Base-by-base conservation (phyloP, 345 rosid genomes). In the Iberis pinnata region DNA sequence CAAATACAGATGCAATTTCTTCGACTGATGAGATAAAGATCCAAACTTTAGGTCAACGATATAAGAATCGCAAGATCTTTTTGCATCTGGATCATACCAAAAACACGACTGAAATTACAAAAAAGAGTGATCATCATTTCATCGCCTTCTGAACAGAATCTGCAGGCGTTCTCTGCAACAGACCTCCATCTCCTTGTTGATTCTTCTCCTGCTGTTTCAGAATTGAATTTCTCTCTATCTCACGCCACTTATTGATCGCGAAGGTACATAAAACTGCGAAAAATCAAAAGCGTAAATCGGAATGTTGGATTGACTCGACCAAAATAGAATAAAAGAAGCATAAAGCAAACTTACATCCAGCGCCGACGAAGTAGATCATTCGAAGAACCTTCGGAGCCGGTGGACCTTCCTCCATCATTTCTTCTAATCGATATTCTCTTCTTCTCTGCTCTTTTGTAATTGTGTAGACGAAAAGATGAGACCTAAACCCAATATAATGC, bases 201-300 rank as follows among this genome's bases (percentile, higher is more conserved):
- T 69, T 58, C 61, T 52, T 53, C 38, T 69, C 51, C 20, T 73
- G 57, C 44, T 68, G 74, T 47, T 76, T 68, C 56, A 65, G 73
- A 12, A 68, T 18, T 53, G 85, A 63, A 22, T 78, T 80, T 14
- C 62, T 63, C 74, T 83, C 89, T 42, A 78, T 49, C 56, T 83
- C 84, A 62, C 78, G 73, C 87, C 89, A 87, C 58, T 76, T 83
- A 66, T 83, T 81, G 70, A 80, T 79, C 37, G 78, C 93, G 4
- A 58, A 58, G 5, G 80, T 46, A 61, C 76, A 75, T 18, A 87
- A 61, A 64, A 87, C 93, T 81, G 70, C 43, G 19, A 58, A 3
- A 22, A 22, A 22, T 22, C 25, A 22, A 2, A 3, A 22, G 25
- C 6, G 6, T 22, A 22, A 6, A 6, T 22, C 25, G 6, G 25